Base-by-base conservation (phyloP, 495 filamentous ascomycete species). In the Umbilicaria muhlenbergii region DNA sequence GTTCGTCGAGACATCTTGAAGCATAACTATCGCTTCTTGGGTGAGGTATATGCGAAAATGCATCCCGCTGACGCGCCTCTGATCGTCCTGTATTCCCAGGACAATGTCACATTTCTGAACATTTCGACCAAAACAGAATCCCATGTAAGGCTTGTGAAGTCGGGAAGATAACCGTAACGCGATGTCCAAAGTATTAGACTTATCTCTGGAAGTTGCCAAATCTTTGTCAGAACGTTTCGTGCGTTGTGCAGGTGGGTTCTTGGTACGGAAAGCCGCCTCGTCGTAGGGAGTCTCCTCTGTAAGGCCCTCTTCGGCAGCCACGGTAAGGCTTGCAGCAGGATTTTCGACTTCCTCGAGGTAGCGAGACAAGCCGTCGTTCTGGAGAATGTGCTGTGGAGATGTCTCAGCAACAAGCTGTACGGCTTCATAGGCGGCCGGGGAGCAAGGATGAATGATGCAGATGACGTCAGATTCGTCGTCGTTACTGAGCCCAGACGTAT, bases 1-100 rank as follows among this genome's bases (percentile, higher is more conserved):
- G 49, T 94, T 96, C 0, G 86, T 93, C 0, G 91, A 96, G 42
- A 73, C 70, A 49, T 98, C 91, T 57, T 93, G 77, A 4, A 96
- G 61, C 87, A 98, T 93, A 50, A 95, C 65, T 36, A 81, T 76
- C 11, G 75, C 83, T 38, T 81, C 71, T 3, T 73, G 61, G 43
- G 85, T 96, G 41, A 94, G 61, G 53, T 79, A 92, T 43, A 98
- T 93, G 32, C 85, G 78, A 57, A 94, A 98, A 54, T 98, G 91
- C 11, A 74, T 67, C 55, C 94, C 94, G 60, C 87, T 94, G 33
- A 95, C 66, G 41, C 61, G 73, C 41, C 67, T 58, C 2, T 74
- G 69, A 39, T 79, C 68, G 37, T 70, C 58, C 15, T 64, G 58
- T 3, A 63, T 54, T 7, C 65, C 55, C 17, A 89, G 68, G 32